Base-by-base conservation (phyloP, 2,329 filamentous ascomycete species). In the Cyclaneusma minus region DNA sequence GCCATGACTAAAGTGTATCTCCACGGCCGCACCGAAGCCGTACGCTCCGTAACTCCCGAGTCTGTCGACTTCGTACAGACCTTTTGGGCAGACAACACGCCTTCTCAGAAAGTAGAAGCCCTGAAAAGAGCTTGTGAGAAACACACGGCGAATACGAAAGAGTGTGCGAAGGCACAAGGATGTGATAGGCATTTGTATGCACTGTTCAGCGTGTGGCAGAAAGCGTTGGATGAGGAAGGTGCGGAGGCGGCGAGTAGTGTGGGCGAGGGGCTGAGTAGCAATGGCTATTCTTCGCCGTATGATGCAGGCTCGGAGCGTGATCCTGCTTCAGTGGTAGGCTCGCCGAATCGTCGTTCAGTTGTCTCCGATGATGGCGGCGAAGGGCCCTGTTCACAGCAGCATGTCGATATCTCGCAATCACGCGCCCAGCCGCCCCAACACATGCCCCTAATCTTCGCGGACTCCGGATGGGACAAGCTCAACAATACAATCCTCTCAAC, bases 1-100 rank as follows among this genome's bases (percentile, higher is more conserved):
- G 87, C 89, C 21, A 95, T 98, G 89, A 98, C 89, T 27, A 98
- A 98, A 51, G 61, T 78, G 32, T 98, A 71, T 54, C 69, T 91
- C 33, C 89, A 95, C 47, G 89, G 89, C 7, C 78, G 89, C 23
- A 98, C 89, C 0, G 89, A 98, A 54, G 87, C 89, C 4, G 78
- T 98, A 36, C 70, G 89, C 23, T 74, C 81, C 0, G 87, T 93
- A 2, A 83, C 84, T 0, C 64, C 72, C 1, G 84, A 91, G 36
- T 78, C 77, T 1, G 67, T 84, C n/a, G 65, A 85, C 28, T 98
- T 94, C 44, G 76, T 95, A 6, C 80, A 80, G 49, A 82, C 77
- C 0, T 95, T 98, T 53, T 98, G 89, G 85, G 84, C 74, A 5
- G 87, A 95, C 33, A 81, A 87, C 29, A 77, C 84, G 1, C 64